Conservation (phyloP, 306 rosid species). For the Rosa chinensis region DNA sequence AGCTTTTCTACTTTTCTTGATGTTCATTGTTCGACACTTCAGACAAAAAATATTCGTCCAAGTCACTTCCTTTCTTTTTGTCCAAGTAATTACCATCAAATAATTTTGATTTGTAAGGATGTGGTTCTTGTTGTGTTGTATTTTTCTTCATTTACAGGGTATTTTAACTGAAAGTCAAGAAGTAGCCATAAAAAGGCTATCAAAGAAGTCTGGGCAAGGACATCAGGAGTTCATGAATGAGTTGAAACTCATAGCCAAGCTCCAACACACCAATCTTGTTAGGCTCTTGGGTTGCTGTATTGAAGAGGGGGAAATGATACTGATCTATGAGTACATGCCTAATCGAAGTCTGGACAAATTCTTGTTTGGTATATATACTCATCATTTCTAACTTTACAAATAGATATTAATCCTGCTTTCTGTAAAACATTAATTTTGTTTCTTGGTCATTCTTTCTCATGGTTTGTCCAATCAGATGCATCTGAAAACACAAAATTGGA, state of each 20-base stretch:
- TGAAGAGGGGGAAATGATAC: conserved; percentile 38
- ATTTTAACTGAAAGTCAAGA: conserved; percentile 30
- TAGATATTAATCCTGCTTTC: neutral
- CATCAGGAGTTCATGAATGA: conserved; percentile 50
- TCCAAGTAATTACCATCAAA: no score
- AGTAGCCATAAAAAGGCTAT: conserved; percentile 50
- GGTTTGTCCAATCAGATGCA: conserved; percentile 11
- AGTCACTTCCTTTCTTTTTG: no score
- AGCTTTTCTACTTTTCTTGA: no score
- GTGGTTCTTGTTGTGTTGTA: no score
- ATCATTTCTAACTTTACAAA: neutral
- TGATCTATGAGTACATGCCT: conserved; percentile 52
- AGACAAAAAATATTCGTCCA: no score
- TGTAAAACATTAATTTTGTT: neutral
- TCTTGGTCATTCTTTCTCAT: neutral
- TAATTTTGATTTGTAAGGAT: no score
- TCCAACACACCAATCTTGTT: conserved; percentile 51
- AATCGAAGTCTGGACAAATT: conserved; percentile 41
- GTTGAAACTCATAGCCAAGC: conserved; percentile 42
- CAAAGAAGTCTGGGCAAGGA: conserved; percentile 44
- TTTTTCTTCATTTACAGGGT: conserved; percentile 25
- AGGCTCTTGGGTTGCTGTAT: conserved; percentile 38
- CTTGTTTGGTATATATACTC: neutral
- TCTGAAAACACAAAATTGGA: neutral
- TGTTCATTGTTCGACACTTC: neutral